phyloP scores from a whole-genome alignment of 2,329 filamentous ascomycete genomes.

The Bimuria novae-zelandiae region DNA sequence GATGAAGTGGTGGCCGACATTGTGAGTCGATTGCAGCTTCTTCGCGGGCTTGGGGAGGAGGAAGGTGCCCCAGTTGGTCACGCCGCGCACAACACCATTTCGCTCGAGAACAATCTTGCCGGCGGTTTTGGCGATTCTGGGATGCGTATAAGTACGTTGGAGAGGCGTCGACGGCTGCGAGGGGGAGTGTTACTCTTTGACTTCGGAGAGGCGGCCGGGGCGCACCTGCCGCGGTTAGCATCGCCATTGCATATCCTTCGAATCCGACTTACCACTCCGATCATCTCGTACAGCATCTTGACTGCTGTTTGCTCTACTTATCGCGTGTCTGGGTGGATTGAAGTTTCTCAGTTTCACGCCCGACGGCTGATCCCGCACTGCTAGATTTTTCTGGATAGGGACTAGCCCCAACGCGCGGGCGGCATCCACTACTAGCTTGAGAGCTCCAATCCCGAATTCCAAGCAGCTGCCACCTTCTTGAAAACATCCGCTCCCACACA shows the following conservation, averaged over 20 bases:
- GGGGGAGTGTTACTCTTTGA: conserved; percentile 77
- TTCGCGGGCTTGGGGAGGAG: conserved; percentile 78
- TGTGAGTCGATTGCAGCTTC: conserved; percentile 82
- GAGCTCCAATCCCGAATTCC: conserved; percentile 4
- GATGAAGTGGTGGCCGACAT: conserved; percentile 92
- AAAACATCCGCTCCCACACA: conserved; percentile 7
- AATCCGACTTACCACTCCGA: conserved; percentile 76
- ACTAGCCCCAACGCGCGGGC: not conserved
- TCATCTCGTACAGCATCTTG: conserved; percentile 93
- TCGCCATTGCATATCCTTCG: not conserved
- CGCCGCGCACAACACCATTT: conserved; percentile 87
- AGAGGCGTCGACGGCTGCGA: conserved; percentile 20
- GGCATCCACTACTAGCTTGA: conserved; percentile 6
- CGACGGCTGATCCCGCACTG: not conserved
- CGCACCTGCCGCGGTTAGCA: conserved; percentile 69
- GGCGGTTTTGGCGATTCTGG: conserved; percentile 83
- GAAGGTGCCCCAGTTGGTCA: conserved; percentile 95
- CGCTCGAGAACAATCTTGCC: conserved; percentile 81
- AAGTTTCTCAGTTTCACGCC: not conserved
- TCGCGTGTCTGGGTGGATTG: conserved; percentile 12
- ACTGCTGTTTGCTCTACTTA: conserved; percentile 6
- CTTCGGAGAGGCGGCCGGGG: conserved; percentile 84
- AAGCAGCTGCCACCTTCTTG: conserved; percentile 1
- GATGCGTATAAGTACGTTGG: conserved; percentile 5
- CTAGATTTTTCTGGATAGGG: conserved; percentile 3